phyloP scores from a whole-genome alignment of 176 grass and related monocot species.

The Poa annua region DNA sequence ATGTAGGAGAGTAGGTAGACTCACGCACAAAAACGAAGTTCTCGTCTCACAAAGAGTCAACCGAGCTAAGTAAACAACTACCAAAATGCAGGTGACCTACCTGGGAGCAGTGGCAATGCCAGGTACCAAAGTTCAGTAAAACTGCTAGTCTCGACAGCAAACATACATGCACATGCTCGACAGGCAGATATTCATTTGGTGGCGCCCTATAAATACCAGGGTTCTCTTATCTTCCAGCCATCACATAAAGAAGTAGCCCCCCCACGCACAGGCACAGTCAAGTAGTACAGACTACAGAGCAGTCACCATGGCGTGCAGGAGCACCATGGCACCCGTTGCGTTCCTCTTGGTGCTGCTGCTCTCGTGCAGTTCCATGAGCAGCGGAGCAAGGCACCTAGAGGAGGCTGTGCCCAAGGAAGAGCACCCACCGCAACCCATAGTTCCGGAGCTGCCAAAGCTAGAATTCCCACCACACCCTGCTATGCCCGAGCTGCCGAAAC shows the following conservation, averaged over 20 bases:
- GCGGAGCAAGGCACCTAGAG: constrained; percentile 27
- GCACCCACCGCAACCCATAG: background rate
- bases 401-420: constrained; percentile 42
- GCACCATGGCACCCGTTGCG: background rate
- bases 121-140: background rate
- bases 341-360: constrained; percentile 38
- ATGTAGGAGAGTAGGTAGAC: background rate
- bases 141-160: background rate
- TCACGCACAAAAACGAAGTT: background rate
- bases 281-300: background rate
- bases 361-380: constrained; percentile 34
- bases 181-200: background rate
- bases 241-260: background rate
- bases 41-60: background rate
- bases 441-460: background rate
- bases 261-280: background rate
- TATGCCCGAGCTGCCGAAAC: background rate
- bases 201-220: background rate
- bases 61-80: constrained; percentile 1
- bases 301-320: background rate
- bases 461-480: background rate
- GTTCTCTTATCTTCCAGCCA: background rate
- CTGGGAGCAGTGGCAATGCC: background rate
- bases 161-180: background rate
- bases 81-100: constrained; percentile 2